Conservation (phyloP, 78 protist species). For the Guillardia theta region DNA sequence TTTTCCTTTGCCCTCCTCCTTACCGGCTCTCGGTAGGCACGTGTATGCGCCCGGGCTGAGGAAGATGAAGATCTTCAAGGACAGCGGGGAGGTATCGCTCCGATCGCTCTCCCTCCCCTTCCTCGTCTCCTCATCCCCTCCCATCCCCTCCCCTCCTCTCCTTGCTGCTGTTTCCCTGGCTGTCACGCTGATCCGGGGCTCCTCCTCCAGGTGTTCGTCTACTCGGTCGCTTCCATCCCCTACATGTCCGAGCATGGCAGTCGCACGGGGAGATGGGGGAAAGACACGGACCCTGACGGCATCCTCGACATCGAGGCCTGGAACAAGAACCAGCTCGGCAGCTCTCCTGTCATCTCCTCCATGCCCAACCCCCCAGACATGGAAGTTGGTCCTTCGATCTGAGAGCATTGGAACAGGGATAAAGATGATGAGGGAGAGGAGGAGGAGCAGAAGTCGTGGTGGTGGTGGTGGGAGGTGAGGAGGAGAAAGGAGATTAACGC, state of each 20-base stretch:
- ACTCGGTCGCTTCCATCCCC: background rate
- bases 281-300: slow-evolving; percentile 48
- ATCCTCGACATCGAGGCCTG: slow-evolving; percentile 30
- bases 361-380: no score
- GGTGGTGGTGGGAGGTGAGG: no score
- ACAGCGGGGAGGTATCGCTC: background rate
- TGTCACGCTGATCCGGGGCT: background rate
- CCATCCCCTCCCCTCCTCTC: background rate
- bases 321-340: no score
- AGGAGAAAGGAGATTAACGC: no score
- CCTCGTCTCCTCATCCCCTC: background rate
- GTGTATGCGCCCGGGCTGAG: slow-evolving; percentile 59
- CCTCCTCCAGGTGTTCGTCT: background rate
- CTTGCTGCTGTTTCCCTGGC: background rate
- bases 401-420: no score
- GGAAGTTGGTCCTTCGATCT: no score
- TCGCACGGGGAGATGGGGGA: background rate
- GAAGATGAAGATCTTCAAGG: slow-evolving; percentile 34
- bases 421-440: no score
- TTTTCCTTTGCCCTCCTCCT: background rate
- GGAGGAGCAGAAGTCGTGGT: no score
- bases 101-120: background rate
- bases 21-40: background rate
- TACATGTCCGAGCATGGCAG: slow-evolving; percentile 12
- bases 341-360: no score